A percentile compares a stretch with the other conserved stretches of the same genome.
These are phyloP conservation scores for Apiotrichum sp. DNA, from an alignment of 1,284 basidiomycete genomes.

Conservation along the genomic window DNA sequence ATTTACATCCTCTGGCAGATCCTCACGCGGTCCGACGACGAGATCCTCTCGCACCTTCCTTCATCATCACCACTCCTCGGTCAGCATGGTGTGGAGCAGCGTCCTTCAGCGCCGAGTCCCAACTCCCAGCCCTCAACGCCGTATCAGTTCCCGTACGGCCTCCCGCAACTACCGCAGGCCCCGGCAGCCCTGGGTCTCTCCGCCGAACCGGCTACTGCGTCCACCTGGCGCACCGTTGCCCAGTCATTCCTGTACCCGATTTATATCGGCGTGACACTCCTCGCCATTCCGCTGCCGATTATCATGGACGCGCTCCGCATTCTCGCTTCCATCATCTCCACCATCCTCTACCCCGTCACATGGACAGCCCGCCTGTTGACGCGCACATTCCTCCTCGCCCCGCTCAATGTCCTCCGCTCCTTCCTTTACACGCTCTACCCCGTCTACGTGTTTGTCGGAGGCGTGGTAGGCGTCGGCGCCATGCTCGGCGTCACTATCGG, in stretches of 20 bases:
- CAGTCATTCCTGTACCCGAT: constrained; percentile 32
- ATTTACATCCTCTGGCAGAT: constrained; percentile 42
- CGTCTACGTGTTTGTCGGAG: constrained; percentile 37
- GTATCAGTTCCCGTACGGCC: constrained; percentile 31
- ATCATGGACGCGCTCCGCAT: constrained; percentile 25
- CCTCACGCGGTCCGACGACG: constrained; percentile 40
- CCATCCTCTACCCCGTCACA: constrained; percentile 36
- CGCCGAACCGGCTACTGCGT: not conserved
- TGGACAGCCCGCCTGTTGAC: constrained; percentile 21
- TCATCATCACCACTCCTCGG: constrained; percentile 18
- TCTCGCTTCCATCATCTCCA: constrained; percentile 19
- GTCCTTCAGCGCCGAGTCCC: not conserved
- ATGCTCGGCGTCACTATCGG: constrained; percentile 33
- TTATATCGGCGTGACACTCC: constrained; percentile 31
- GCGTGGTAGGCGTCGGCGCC: constrained; percentile 33
- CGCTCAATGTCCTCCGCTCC: constrained; percentile 18
- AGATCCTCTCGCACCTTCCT: constrained; percentile 35
- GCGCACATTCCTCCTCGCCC: constrained; percentile 30
- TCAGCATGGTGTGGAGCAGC: constrained; percentile 2
- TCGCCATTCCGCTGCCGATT: constrained; percentile 33
- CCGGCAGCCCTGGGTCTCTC: not conserved
- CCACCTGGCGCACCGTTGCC: constrained; percentile 22
- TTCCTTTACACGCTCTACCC: constrained; percentile 35
- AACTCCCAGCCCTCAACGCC: constrained; percentile 7
- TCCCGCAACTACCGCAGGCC: constrained; percentile 20